These are phyloP conservation scores for Geotrichum cucujoidarum DNA, from an alignment of 1,139 yeast species.

Conservation along the genomic window DNA sequence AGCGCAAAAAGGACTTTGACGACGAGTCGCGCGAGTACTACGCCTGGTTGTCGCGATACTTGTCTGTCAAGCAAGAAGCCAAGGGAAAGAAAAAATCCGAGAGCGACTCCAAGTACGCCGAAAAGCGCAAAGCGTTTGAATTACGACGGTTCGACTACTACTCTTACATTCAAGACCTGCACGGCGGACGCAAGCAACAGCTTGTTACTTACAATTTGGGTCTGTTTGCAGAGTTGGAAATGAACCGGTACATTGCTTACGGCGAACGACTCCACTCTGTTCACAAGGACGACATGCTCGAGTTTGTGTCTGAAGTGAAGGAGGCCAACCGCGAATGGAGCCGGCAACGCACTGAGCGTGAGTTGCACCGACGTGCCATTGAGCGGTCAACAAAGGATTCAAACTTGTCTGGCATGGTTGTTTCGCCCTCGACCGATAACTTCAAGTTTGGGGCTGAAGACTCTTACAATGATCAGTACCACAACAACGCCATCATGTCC, in stretches of 20 bases:
- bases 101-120: conserved; percentile 57
- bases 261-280: conserved; percentile 27
- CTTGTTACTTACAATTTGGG: conserved; percentile 39
- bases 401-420: conserved; percentile 18
- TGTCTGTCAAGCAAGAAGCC: conserved; percentile 55
- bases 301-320: conserved; percentile 34
- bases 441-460: not conserved
- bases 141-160: conserved; percentile 67
- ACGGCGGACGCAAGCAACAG: conserved; percentile 47
- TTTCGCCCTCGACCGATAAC: conserved; percentile 12
- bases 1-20: conserved; percentile 55
- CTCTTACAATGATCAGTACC: not conserved
- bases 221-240: conserved; percentile 37
- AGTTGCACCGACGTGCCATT: conserved; percentile 37
- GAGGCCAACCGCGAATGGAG: conserved; percentile 40
- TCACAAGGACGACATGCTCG: conserved; percentile 35
- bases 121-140: conserved; percentile 60
- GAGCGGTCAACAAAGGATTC: conserved; percentile 29
- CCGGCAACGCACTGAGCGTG: conserved; percentile 40
- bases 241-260: conserved; percentile 28
- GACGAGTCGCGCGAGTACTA: conserved; percentile 70
- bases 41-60: conserved; percentile 64
- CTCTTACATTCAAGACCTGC: conserved; percentile 54
- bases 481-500: not conserved
- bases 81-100: conserved; percentile 38